phyloP scores from a whole-genome alignment of 345 rosid genomes.

The Rhizophora mangle region DNA sequence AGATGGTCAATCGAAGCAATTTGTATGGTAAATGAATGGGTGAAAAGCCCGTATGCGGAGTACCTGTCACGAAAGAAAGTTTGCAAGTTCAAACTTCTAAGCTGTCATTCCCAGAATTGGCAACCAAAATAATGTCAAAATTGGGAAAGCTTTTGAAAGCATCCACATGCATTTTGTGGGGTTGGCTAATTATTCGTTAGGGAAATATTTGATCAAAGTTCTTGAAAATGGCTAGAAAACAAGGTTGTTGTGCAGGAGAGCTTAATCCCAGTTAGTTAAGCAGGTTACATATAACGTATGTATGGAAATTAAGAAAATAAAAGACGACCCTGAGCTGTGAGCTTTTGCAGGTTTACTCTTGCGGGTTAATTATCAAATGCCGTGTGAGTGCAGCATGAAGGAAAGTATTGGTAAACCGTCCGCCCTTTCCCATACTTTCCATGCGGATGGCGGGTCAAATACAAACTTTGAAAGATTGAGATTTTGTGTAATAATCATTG shows the following conservation, averaged over 20 bases:
- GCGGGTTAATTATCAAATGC: conserved; percentile 34
- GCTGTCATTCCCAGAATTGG: neutral
- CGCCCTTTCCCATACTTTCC: conserved; percentile 26
- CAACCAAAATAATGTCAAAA: neutral
- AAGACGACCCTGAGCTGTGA: conserved; percentile 10
- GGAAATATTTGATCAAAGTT: neutral
- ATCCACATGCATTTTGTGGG: neutral
- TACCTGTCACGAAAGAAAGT: too few species aligned
- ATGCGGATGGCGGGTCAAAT: conserved; percentile 55
- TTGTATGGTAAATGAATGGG: neutral
- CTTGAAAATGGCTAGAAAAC: conserved; percentile 8
- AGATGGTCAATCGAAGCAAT: neutral
- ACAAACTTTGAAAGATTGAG: conserved; percentile 34
- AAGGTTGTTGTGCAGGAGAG: conserved; percentile 29
- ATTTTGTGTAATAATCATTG: conserved; percentile 11
- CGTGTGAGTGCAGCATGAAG: conserved; percentile 50
- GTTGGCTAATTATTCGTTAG: neutral
- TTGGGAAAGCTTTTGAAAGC: conserved; percentile 8
- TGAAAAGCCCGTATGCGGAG: too few species aligned
- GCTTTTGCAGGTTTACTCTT: conserved; percentile 14
- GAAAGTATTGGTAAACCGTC: conserved; percentile 44
- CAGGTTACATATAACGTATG: conserved; percentile 10
- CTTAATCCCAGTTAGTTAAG: neutral
- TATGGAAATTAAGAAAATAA: neutral
- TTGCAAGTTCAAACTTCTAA: conserved; percentile 6